Evolutionary conservation across 2,329 filamentous ascomycete species (phyloP).

Genomic region (Corynespora cassiicola): DNA sequence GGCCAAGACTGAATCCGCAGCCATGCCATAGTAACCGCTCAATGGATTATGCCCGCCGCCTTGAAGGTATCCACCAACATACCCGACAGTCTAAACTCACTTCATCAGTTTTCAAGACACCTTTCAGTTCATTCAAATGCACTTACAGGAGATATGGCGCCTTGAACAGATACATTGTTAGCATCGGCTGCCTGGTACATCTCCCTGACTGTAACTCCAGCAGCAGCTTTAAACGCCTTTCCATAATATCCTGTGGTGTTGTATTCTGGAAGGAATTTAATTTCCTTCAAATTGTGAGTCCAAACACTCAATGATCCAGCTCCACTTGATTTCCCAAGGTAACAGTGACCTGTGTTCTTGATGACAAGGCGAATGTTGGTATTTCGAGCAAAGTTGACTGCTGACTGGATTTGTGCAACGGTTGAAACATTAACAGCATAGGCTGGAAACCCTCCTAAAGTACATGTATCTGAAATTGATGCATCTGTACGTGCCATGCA

Average conservation of each 20-base stretch:
- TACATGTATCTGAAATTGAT: conserved; percentile 7
- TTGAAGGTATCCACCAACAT: conserved; percentile 42
- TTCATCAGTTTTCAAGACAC: neutral
- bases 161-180: conserved; percentile 12
- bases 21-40: conserved; percentile 49
- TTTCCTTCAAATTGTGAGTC: conserved; percentile 13
- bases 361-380: conserved; percentile 21
- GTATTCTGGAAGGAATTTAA: conserved; percentile 11
- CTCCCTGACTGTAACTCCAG: conserved; percentile 18
- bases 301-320: conserved; percentile 12
- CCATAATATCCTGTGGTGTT: conserved; percentile 6
- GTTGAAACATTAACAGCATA: conserved; percentile 21
- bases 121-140: neutral
- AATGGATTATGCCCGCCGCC: conserved; percentile 63
- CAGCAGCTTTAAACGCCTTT: conserved; percentile 10
- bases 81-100: conserved; percentile 55
- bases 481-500: conserved; percentile 25
- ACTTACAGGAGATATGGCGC: conserved; percentile 18
- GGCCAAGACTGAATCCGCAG: conserved; percentile 26
- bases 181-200: conserved; percentile 16
- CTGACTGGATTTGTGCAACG: conserved; percentile 22
- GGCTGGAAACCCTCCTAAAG: conserved; percentile 19
- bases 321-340: conserved; percentile 13
- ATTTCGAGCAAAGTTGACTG: conserved; percentile 20
- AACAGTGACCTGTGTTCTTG: conserved; percentile 26